phyloP scores from a whole-genome alignment of 176 grass and related monocot species.

The Aegilops umbellulata region DNA sequence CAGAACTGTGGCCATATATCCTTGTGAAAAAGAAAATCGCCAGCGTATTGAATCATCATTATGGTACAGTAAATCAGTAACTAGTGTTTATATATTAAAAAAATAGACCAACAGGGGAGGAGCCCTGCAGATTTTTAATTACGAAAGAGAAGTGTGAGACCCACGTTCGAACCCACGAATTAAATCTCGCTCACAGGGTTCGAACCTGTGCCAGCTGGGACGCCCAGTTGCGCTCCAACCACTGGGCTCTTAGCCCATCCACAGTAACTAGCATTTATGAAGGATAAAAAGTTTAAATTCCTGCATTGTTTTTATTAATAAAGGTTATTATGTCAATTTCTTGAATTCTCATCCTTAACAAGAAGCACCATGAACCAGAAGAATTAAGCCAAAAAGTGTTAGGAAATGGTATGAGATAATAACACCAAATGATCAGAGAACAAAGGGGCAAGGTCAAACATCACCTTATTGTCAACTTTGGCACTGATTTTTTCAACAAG shows the following conservation, averaged over 20 bases:
- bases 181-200: not conserved
- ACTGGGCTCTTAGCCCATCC: not conserved
- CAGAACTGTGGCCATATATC: not conserved
- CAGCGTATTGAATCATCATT: not conserved
- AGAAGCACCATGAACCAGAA: not conserved
- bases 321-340: not conserved
- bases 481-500: conserved; percentile 77
- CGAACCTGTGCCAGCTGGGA: not conserved
- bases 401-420: not conserved
- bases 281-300: not conserved
- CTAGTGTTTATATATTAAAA: not conserved
- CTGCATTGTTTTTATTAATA: not conserved
- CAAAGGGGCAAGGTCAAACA: not conserved
- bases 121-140: not conserved
- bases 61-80: not conserved
- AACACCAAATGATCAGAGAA: not conserved
- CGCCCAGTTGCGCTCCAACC: not conserved
- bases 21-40: not conserved
- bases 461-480: conserved; percentile 63
- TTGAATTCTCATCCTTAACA: not conserved
- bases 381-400: not conserved
- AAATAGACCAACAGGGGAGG: not conserved
- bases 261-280: not conserved
- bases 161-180: not conserved
- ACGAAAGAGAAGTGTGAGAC: not conserved